Evolutionary conservation across 164 flowering plant species (phyloP).

Genomic region (Aristolochia contorta): DNA sequence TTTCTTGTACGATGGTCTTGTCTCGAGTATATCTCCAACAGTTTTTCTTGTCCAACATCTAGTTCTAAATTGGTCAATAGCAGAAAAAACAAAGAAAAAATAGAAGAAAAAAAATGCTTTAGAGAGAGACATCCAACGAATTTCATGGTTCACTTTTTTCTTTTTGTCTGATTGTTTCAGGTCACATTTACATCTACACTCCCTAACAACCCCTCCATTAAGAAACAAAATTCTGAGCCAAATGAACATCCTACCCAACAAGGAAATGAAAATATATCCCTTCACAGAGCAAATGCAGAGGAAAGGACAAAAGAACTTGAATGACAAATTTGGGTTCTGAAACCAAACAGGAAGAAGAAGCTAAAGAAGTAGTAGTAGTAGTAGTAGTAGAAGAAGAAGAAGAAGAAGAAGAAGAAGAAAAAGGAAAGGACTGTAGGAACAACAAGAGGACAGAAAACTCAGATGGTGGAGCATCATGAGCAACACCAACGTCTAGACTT

Average conservation of each 20-base stretch:
- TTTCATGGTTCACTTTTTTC: not conserved
- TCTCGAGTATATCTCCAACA: too few relatives aligned
- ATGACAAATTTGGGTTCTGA: too few relatives aligned
- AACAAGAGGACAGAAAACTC: not conserved
- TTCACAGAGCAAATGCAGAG: constrained; percentile 6
- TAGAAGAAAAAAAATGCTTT: too few relatives aligned
- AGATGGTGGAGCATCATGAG: constrained; percentile 6
- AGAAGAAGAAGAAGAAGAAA: not conserved
- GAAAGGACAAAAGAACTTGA: not conserved
- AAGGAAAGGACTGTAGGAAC: not conserved
- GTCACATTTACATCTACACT: constrained; percentile 4
- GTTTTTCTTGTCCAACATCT: too few relatives aligned
- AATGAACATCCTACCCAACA: constrained; percentile 4
- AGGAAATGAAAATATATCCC: constrained; percentile 11
- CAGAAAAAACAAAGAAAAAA: too few relatives aligned
- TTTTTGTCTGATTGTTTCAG: not conserved
- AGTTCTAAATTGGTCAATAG: too few relatives aligned
- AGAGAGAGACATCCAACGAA: too few relatives aligned
- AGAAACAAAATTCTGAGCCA: not conserved
- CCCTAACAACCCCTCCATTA: not conserved
- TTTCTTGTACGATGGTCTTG: too few relatives aligned
- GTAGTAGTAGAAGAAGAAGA: not conserved
- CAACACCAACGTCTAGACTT: constrained; percentile 32
- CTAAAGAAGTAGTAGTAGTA: not conserved
- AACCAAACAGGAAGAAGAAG: not conserved